Evolutionary conservation across 768 basidiomycete species (phyloP), one percentile per base, ranked within the genome.

Genomic region (Cytidiella melzeri): DNA sequence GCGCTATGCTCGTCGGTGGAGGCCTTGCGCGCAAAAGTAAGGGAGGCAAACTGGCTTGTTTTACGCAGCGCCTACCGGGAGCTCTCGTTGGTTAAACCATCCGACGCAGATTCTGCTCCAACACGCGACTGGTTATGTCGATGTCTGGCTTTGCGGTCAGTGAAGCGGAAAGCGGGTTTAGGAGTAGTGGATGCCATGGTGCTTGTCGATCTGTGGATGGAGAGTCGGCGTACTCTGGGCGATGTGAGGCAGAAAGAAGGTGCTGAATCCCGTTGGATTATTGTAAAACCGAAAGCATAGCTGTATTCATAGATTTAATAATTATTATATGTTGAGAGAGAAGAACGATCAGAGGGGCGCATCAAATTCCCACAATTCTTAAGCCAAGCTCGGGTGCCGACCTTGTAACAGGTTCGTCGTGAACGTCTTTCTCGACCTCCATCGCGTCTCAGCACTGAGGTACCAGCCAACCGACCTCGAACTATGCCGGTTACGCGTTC

Each of bases 61-160:
- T 56, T 88, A 39, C 77, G 83, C 25, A 68, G 73, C 19, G 77
- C 78, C 0, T 87, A 88, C 61, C 71, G 83, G 40, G 86, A 87
- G 57, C 48, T 87, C 15, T 66, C 67, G 25, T 75, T 70, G 52
- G 67, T 68, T 51, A 61, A 66, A 20, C 63, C 65, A 1, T 59
- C 66, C 5, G 61, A 64, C 21, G 51, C 47, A 26, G 42, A 53
- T n/a, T 40, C 21, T 4, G 52, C 62, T 38, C 37, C 57, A 15
- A 57, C 55, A 39, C 52, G 20, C 71, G 69, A n/a, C 55, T 87
- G 19, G 73, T 69, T 48, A 64, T 39, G 58, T 69, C 41, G 60
- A 26, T 64, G 60, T 39, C 45, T 64, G 15, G 50, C 51, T 1
- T 28, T 62, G 18, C 52, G 51, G 4, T 6, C 50, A 11, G 27